These are phyloP conservation scores for Coemansia sp. DNA, from an alignment of 192 early-diverging fungal genomes.

Conservation along the genomic window DNA sequence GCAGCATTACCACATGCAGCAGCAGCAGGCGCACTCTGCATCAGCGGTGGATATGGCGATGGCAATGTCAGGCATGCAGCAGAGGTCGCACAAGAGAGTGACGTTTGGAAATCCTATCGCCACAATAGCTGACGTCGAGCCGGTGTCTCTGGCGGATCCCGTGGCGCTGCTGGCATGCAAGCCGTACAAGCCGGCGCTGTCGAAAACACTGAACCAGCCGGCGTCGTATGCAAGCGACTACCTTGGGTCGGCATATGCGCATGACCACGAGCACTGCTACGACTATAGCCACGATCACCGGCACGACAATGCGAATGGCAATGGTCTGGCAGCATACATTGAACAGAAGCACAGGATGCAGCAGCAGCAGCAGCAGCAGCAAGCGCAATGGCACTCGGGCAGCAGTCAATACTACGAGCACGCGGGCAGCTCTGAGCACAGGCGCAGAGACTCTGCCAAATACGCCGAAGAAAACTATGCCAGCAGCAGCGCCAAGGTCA, in stretches of 20 bases:
- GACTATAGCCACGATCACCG: conserved; percentile 1
- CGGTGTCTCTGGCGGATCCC: background rate
- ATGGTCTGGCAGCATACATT: background rate
- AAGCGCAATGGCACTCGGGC: background rate
- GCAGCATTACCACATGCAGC: background rate
- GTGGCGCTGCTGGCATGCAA: background rate
- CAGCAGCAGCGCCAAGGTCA: background rate
- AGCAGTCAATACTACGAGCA: conserved; percentile 4
- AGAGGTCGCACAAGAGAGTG: conserved; percentile 27
- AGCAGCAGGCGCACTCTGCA: conserved; percentile 10
- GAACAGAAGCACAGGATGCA: background rate
- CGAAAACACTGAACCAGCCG: conserved; percentile 5
- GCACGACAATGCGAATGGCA: background rate
- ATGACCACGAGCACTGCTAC: background rate
- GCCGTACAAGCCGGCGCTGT: background rate
- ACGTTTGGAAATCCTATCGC: conserved; percentile 48
- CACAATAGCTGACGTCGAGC: conserved; percentile 9
- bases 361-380: background rate
- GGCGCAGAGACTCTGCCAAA: background rate
- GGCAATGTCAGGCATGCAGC: background rate
- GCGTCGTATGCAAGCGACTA: conserved; percentile 9
- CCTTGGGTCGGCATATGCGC: background rate
- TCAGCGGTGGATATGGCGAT: conserved; percentile 5
- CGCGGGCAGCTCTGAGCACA: background rate
- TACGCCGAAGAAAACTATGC: background rate